Base-by-base conservation (phyloP, 192 early-diverging fungal species). In the Diversispora epigaea region DNA sequence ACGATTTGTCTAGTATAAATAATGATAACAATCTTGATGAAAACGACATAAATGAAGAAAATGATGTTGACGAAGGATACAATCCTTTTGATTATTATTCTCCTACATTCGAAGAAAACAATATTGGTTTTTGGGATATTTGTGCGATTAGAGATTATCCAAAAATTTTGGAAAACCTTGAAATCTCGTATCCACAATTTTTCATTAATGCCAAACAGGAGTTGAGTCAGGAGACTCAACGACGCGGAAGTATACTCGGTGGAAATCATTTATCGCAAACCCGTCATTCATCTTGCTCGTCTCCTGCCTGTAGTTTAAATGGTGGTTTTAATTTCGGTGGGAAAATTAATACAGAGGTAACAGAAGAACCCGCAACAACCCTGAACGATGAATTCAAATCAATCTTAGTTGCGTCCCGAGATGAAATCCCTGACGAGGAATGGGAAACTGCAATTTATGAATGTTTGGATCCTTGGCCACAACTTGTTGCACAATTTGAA, bases 371-470 rank as follows among this genome's bases (percentile, higher is more conserved):
- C 14, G 25, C 55, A 39, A 41, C 19, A 6, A 60, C 71, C 3
- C 45, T 60, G 6, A 67, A 78, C 50, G 76, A 69, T 46, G 54
- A 63, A 43, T 78, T 84, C 39, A 43, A 68, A 47, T 17, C 45
- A 10, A 65, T 70, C 6, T 50, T 84, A 4, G 71, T 76, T 43
- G 22, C 41, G 50, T 22, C 73, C 22, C 41, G 70, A 15, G 45
- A 12, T 50, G 60, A 62, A 3, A 69, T 83, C 32, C 4, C 52
- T 11, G 82, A 83, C 56, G 55, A 69, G 68, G 67, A 62, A 47
- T 84, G 83, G 83, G 79, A 84, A 67, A 52, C 47, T 3, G 49
- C 25, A 4, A 61, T 84, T 19, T 66, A 80, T 43, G 65, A 78
- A 46, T 41, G 50, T 12, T 63, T 84, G 17, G 21, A 73, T 21